Evolutionary conservation across 768 basidiomycete genomes (phyloP).

Genomic region (Suillus discolor): DNA sequence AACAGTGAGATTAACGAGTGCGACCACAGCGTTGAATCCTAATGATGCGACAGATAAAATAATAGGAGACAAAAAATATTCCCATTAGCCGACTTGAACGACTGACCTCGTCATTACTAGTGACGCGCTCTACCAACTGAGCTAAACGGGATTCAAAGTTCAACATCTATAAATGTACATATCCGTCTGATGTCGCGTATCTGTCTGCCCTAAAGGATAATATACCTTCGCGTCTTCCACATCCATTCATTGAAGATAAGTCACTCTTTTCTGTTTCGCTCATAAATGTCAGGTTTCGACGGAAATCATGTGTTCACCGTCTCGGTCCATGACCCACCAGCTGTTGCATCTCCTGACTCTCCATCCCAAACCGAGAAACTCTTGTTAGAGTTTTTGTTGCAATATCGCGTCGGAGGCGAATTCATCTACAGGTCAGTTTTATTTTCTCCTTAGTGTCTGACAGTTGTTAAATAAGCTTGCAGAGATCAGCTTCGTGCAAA

Average conservation of each 20-base stretch:
- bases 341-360: slow-evolving; percentile 61
- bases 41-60: neutral
- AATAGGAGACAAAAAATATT: slow-evolving; percentile 23
- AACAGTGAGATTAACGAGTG: neutral
- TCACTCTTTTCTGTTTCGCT: slow-evolving; percentile 1
- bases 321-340: slow-evolving; percentile 67
- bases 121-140: slow-evolving; percentile 55
- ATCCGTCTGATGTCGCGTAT: slow-evolving; percentile 24
- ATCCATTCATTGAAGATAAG: neutral
- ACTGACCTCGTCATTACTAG: slow-evolving; percentile 50
- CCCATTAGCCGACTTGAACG: slow-evolving; percentile 45
- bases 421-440: slow-evolving; percentile 83
- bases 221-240: neutral
- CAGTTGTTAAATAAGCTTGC: slow-evolving; percentile 9
- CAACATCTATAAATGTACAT: neutral
- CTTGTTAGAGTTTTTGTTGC: slow-evolving; percentile 83
- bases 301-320: slow-evolving; percentile 80
- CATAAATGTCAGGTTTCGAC: slow-evolving; percentile 86
- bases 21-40: neutral
- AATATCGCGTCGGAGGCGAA: slow-evolving; percentile 86
- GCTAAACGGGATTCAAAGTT: slow-evolving; percentile 37
- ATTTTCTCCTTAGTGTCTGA: neutral
- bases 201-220: slow-evolving; percentile 28
- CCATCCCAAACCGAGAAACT: slow-evolving; percentile 82
- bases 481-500: slow-evolving; percentile 90